Conservation (phyloP, 2,329 filamentous ascomycete species). For the Paracoccidioides lutzii region DNA sequence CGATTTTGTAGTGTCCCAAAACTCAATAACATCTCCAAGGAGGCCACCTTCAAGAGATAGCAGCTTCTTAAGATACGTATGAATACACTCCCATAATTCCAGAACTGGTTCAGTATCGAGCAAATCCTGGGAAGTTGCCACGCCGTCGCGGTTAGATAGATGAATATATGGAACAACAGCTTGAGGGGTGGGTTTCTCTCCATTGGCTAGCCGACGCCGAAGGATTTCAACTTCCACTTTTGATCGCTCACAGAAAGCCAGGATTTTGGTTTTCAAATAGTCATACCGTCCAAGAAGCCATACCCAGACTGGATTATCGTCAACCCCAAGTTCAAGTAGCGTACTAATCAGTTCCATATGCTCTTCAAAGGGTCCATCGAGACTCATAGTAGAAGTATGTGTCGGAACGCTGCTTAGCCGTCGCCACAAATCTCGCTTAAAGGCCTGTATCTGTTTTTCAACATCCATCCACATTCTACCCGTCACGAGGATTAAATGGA, state of each 20-base stretch:
- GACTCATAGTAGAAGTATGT: conserved; percentile 40
- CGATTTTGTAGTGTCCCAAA: conserved; percentile 82
- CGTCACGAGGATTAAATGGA: conserved; percentile 76
- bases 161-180: conserved; percentile 63
- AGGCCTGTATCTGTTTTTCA: conserved; percentile 68
- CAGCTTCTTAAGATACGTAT: conserved; percentile 58
- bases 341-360: conserved; percentile 85
- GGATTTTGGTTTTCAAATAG: conserved; percentile 75
- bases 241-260: conserved; percentile 65
- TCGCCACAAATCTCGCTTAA: conserved; percentile 85
- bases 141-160: conserved; percentile 54
- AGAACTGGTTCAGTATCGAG: conserved; percentile 71
- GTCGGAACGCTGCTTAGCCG: conserved; percentile 57
- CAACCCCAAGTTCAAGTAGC: conserved; percentile 82
- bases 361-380: conserved; percentile 52
- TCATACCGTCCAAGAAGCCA: conserved; percentile 89
- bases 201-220: conserved; percentile 63
- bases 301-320: conserved; percentile 92
- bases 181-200: conserved; percentile 56
- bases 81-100: conserved; percentile 85
- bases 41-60: conserved; percentile 64
- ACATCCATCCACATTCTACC: conserved; percentile 94
- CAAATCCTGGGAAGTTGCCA: conserved; percentile 47
- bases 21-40: conserved; percentile 78
- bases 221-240: conserved; percentile 87